A percentile compares a stretch with the other conserved stretches of the same genome.
phyloP scores from a whole-genome alignment of 345 rosid genomes.

The Angophora floribunda region DNA sequence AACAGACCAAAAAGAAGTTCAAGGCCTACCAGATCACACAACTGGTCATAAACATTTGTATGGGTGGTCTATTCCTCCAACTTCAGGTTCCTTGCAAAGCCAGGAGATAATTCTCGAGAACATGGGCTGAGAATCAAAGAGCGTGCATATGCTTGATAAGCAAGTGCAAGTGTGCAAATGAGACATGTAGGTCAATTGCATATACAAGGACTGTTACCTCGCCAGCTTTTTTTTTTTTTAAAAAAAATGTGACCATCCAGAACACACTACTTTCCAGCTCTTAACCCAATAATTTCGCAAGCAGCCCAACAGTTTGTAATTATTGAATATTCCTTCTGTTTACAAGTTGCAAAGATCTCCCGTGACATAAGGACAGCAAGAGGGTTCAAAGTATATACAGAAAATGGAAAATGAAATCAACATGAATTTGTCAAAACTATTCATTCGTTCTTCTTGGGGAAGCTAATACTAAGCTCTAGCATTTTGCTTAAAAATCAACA shows the following conservation, averaged over 20 bases:
- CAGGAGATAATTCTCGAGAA: background rate
- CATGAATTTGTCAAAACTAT: background rate
- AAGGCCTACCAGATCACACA: constrained; percentile 58
- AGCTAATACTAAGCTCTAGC: background rate
- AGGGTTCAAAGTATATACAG: background rate
- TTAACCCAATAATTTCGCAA: background rate
- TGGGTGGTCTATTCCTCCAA: constrained; percentile 64
- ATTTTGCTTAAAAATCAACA: background rate
- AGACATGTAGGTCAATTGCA: background rate
- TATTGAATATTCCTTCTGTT: background rate
- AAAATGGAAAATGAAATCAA: background rate
- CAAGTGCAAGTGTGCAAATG: background rate
- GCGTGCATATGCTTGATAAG: background rate
- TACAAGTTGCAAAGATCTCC: background rate
- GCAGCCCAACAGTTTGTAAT: background rate
- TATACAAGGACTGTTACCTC: constrained; percentile 38
- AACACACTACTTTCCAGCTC: background rate
- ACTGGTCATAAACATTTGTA: constrained; percentile 50
- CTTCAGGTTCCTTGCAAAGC: constrained; percentile 40
- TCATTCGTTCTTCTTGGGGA: background rate
- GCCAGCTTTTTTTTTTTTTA: constrained; percentile 7
- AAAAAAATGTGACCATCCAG: background rate
- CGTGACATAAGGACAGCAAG: background rate
- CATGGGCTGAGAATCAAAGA: background rate
- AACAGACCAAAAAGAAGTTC: background rate